A percentile compares a stretch with the other conserved stretches of the same genome.
Conservation (phyloP, 495 filamentous ascomycete species). For the Venustampulla echinocandica region DNA sequence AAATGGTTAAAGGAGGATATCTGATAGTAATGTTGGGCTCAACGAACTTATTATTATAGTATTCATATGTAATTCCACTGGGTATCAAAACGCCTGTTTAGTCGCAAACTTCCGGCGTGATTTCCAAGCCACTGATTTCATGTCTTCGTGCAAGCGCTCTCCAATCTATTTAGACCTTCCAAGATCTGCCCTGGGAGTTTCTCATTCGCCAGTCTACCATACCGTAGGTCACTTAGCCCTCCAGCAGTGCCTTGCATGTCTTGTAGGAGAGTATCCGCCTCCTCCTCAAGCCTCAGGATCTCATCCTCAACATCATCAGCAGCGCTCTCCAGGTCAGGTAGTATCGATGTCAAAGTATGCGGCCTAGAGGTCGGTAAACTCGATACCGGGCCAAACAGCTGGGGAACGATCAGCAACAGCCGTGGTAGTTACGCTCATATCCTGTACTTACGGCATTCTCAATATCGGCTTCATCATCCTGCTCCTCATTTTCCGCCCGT, state of each 20-base stretch:
- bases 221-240: conserved; percentile 72
- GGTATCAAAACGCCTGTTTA: conserved; percentile 17
- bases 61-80: conserved; percentile 21
- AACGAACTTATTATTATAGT: conserved; percentile 13
- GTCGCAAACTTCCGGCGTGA: background rate
- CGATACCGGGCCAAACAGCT: conserved; percentile 57
- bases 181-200: conserved; percentile 51
- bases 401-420: background rate
- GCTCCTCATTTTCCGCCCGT: conserved; percentile 44
- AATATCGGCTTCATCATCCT: conserved; percentile 58
- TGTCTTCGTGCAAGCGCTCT: conserved; percentile 48
- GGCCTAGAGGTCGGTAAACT: conserved; percentile 27
- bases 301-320: conserved; percentile 57
- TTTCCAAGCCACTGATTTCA: conserved; percentile 1
- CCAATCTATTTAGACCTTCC: conserved; percentile 52
- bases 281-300: conserved; percentile 51
- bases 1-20: conserved; percentile 9
- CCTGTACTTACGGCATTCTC: conserved; percentile 52
- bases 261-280: conserved; percentile 51
- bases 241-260: conserved; percentile 56
- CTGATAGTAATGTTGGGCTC: background rate
- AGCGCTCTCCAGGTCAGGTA: conserved; percentile 60
- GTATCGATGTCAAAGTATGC: conserved; percentile 56
- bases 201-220: conserved; percentile 60
- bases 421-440: background rate